phyloP scores from a whole-genome alignment of 2,329 filamentous ascomycete species.

The Claviceps sp. region DNA sequence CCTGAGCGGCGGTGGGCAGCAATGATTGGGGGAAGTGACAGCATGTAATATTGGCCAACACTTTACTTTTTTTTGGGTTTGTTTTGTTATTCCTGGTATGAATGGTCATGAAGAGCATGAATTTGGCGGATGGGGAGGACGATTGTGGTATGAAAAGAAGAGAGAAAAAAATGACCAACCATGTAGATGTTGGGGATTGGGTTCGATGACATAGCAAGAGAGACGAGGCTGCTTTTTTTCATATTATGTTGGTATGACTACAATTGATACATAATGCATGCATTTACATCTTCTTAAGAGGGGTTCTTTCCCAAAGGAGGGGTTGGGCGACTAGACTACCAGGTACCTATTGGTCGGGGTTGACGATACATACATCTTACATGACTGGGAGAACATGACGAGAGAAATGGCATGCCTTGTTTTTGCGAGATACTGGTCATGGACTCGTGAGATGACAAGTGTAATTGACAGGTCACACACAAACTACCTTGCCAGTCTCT shows the following conservation, averaged over 20 bases:
- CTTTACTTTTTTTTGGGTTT: not conserved
- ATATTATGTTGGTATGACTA: not conserved
- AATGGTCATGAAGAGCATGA: not conserved
- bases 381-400: too few relatives aligned
- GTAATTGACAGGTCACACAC: too few relatives aligned
- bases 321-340: too few relatives aligned
- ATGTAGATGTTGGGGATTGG: not conserved
- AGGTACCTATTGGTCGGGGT: too few relatives aligned
- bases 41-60: not conserved
- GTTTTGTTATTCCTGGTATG: not conserved
- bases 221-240: not conserved
- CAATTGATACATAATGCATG: not conserved
- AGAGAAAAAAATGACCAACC: not conserved
- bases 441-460: too few relatives aligned
- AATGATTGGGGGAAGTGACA: not conserved
- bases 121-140: not conserved
- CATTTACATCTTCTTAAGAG: not conserved
- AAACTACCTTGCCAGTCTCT: too few relatives aligned
- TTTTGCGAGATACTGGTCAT: too few relatives aligned
- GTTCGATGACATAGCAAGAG: not conserved
- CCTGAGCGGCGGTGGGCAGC: not conserved
- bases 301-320: not conserved
- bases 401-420: too few relatives aligned
- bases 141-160: not conserved
- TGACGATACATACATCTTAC: too few relatives aligned